phyloP scores from a whole-genome alignment of 2,329 filamentous ascomycete genomes.

The Cladorrhinum sp. region DNA sequence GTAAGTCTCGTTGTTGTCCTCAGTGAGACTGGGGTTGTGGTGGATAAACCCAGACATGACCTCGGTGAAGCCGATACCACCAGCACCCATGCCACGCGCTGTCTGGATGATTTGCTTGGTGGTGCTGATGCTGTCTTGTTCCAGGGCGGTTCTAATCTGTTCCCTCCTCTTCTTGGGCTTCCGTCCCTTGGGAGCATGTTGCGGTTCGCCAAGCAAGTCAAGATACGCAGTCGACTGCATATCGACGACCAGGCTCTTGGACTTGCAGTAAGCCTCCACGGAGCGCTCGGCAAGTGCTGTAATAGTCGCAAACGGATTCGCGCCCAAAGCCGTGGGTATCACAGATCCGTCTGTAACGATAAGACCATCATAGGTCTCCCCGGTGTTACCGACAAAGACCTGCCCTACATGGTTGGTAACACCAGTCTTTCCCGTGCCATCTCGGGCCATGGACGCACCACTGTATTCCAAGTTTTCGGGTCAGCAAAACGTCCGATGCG shows the following conservation, averaged over 20 bases:
- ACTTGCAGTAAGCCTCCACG: slow-evolving; percentile 48
- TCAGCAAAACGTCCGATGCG: slow-evolving; percentile 19
- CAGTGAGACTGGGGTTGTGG: slow-evolving; percentile 37
- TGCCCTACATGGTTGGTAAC: slow-evolving; percentile 61
- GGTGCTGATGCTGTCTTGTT: slow-evolving; percentile 36
- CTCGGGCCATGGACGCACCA: slow-evolving; percentile 60
- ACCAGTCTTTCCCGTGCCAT: slow-evolving; percentile 55
- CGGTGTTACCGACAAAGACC: slow-evolving; percentile 52
- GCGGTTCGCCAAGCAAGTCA: slow-evolving; percentile 54
- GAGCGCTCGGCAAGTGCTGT: slow-evolving; percentile 65
- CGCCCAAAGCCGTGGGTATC: slow-evolving; percentile 60
- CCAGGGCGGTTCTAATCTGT: slow-evolving; percentile 30
- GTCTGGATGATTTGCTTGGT: slow-evolving; percentile 39
- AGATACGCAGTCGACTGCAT: slow-evolving; percentile 46
- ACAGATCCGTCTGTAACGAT: slow-evolving; percentile 60
- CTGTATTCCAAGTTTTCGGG: slow-evolving; percentile 32
- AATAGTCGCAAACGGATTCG: slow-evolving; percentile 68
- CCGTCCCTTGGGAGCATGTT: slow-evolving; percentile 28
- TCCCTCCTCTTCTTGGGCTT: slow-evolving; percentile 16
- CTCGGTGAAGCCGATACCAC: slow-evolving; percentile 60
- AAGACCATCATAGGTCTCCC: slow-evolving; percentile 53
- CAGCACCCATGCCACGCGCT: slow-evolving; percentile 43
- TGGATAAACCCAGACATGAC: slow-evolving; percentile 63
- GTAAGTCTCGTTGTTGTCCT: slow-evolving; percentile 50
- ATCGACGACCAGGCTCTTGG: slow-evolving; percentile 43